Evolutionary conservation across 345 rosid species (phyloP).

Genomic region (Isatis tinctoria): DNA sequence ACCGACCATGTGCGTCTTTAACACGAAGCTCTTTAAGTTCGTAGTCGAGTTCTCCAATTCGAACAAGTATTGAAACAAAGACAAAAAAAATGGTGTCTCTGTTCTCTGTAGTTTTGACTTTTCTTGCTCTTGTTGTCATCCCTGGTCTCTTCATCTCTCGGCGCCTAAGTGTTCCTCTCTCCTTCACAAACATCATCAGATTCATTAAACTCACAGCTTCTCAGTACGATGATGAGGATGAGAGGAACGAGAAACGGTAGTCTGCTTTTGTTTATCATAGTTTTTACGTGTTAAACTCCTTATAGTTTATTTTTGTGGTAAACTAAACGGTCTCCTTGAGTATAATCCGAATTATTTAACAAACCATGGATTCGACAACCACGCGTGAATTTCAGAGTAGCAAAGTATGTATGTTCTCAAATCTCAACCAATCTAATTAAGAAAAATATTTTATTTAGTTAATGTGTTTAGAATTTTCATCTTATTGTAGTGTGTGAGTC

Average conservation of each 20-base stretch:
- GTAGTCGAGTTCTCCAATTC: neutral
- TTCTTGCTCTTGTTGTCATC: conserved; percentile 18
- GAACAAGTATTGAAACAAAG: neutral
- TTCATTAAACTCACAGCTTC: conserved; percentile 13
- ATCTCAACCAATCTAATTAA: neutral
- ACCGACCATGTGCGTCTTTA: conserved; percentile 17
- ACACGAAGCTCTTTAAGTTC: conserved; percentile 5
- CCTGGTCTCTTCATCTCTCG: conserved; percentile 6
- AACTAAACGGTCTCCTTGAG: neutral
- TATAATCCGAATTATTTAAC: neutral
- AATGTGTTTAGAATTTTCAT: neutral
- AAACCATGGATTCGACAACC: neutral
- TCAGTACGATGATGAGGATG: neutral
- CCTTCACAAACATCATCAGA: conserved; percentile 7
- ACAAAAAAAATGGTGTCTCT: neutral
- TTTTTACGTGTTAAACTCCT: neutral
- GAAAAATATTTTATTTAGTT: neutral
- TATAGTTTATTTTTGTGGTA: neutral
- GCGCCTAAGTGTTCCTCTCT: conserved; percentile 3
- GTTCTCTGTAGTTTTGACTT: conserved; percentile 1
- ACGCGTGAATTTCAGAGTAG: neutral
- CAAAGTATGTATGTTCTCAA: neutral
- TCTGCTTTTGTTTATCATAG: neutral
- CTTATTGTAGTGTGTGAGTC: neutral
- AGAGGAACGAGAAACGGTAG: neutral